A percentile compares a stretch with the other conserved stretches of the same genome.
Evolutionary conservation across 495 filamentous ascomycete genomes (phyloP).

Genomic region (Penicillium coprophilum): DNA sequence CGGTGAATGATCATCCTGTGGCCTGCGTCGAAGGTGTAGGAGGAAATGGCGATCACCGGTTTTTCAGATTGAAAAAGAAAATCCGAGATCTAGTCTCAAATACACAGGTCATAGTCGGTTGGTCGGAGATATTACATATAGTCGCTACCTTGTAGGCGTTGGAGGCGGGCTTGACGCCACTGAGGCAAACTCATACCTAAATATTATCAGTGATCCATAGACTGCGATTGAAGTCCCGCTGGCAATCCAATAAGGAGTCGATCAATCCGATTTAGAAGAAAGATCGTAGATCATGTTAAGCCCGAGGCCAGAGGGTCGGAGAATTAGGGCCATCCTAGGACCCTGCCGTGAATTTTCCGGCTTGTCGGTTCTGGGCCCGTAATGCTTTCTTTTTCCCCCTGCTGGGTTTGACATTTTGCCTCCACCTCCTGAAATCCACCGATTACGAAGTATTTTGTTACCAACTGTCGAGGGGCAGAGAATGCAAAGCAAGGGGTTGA

Average conservation of each 20-base stretch:
- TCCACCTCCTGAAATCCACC: not conserved
- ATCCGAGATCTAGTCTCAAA: not conserved
- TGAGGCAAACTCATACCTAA: not conserved
- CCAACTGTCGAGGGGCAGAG: not conserved
- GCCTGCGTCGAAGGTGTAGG: not conserved
- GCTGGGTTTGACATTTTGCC: not conserved
- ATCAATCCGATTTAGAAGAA: not conserved
- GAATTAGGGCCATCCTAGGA: not conserved
- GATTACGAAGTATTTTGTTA: not conserved
- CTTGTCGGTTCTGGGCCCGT: not conserved
- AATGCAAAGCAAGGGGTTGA: conserved; percentile 8
- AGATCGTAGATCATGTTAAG: not conserved
- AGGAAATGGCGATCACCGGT: not conserved
- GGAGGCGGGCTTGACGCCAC: not conserved
- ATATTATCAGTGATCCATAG: not conserved
- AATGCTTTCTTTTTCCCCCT: not conserved
- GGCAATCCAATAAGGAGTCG: not conserved
- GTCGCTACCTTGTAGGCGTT: not conserved
- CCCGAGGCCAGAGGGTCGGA: not conserved
- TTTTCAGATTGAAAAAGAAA: not conserved
- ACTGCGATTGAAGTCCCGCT: not conserved
- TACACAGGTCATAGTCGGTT: not conserved
- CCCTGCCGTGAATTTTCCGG: not conserved
- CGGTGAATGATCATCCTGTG: not conserved
- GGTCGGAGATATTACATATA: not conserved